Evolutionary conservation across 768 basidiomycete genomes (phyloP).

Genomic region (Asterophora parasitica): DNA sequence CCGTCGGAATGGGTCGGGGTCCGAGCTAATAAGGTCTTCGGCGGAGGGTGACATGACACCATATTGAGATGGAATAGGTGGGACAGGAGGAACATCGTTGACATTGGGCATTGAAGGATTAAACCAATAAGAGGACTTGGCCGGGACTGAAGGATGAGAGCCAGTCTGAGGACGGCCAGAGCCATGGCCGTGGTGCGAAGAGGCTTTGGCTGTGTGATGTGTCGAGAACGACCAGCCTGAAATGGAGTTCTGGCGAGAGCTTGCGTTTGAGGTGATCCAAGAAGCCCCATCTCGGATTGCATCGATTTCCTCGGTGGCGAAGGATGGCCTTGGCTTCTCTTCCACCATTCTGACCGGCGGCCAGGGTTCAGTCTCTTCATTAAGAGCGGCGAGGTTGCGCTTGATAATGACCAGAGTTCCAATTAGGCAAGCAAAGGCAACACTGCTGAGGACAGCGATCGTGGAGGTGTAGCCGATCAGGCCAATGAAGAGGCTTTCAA

Average conservation of each 20-base stretch:
- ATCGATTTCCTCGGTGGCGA: conserved; percentile 69
- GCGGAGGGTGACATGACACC: conserved; percentile 41
- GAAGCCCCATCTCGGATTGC: conserved; percentile 70
- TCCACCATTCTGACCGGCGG: conserved; percentile 50
- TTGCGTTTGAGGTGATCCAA: conserved; percentile 72
- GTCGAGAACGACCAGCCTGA: conserved; percentile 76
- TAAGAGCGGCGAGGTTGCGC: conserved; percentile 54
- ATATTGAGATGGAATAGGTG: conserved; percentile 62
- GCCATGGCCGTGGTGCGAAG: conserved; percentile 31
- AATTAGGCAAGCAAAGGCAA: conserved; percentile 55
- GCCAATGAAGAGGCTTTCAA: conserved; percentile 55
- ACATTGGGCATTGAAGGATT: conserved; percentile 39
- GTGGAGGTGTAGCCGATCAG: conserved; percentile 52
- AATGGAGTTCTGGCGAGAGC: conserved; percentile 50
- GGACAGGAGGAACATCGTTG: conserved; percentile 58
- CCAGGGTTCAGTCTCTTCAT: conserved; percentile 53
- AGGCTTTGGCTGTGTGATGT: conserved; percentile 41
- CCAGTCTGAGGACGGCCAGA: conserved; percentile 30
- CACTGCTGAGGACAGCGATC: conserved; percentile 46
- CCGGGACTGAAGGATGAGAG: conserved; percentile 39
- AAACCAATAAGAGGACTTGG: conserved; percentile 65
- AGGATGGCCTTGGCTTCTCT: conserved; percentile 56
- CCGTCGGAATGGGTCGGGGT: conserved; percentile 64
- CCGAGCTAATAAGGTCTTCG: conserved; percentile 28
- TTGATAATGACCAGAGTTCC: conserved; percentile 62